phyloP scores from a whole-genome alignment of 2,329 filamentous ascomycete genomes.

The Apiospora sp. region DNA sequence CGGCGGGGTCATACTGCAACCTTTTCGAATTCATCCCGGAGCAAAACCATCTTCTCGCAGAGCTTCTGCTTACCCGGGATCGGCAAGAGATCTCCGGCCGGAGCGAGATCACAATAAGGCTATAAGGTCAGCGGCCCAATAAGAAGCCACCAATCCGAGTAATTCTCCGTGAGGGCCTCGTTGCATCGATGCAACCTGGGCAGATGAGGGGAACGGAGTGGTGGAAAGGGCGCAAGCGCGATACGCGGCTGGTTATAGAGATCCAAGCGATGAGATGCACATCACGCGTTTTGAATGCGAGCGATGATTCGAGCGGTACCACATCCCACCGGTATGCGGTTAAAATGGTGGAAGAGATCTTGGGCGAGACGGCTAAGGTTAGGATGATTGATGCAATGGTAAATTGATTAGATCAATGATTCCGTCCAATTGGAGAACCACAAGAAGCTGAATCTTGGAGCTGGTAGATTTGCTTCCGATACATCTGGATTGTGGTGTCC shows the following conservation, averaged over 20 bases:
- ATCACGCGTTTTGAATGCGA: background rate
- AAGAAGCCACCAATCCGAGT: conserved; percentile 17
- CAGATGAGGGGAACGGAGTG: background rate
- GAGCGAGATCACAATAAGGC: conserved; percentile 6
- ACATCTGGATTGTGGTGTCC: background rate
- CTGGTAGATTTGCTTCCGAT: background rate
- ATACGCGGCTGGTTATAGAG: background rate
- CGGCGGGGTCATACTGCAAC: background rate
- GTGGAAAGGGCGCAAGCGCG: background rate
- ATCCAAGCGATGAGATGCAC: background rate
- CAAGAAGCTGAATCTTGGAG: background rate
- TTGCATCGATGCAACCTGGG: conserved; percentile 7
- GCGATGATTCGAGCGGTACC: background rate
- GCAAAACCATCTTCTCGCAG: too few relatives aligned
- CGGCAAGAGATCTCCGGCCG: conserved; percentile 1
- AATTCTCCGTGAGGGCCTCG: background rate
- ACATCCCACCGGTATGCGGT: background rate
- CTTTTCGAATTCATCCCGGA: background rate
- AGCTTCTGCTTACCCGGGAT: background rate
- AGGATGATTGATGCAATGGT: background rate
- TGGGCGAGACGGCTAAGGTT: background rate
- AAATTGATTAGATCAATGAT: background rate
- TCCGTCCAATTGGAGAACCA: background rate
- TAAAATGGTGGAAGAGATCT: conserved; percentile 1
- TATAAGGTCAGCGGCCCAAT: conserved; percentile 14